phyloP scores from a whole-genome alignment of 345 rosid genomes.

The Brassica juncea region DNA sequence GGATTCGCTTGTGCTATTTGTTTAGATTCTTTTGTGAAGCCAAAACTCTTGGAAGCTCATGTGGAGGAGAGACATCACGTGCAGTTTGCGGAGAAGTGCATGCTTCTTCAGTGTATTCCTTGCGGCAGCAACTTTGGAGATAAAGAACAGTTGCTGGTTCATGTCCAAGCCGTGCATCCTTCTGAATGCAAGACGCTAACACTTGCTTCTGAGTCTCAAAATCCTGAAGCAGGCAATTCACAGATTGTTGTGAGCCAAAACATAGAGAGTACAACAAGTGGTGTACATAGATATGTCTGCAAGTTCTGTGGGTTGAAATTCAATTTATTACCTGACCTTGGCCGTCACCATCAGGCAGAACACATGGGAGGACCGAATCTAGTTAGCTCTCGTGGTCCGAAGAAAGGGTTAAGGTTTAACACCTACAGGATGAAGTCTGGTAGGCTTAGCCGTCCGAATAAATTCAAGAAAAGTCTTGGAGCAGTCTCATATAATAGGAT shows the following conservation, averaged over 20 bases:
- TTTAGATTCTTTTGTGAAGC: conserved; percentile 85
- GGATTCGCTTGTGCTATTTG: conserved; percentile 97
- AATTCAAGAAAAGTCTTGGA: conserved; percentile 83
- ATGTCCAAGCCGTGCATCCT: conserved; percentile 75
- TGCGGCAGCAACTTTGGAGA: conserved; percentile 94
- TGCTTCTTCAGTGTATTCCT: conserved; percentile 94
- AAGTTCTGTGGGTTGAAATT: conserved; percentile 90
- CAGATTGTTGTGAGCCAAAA: conserved; percentile 46
- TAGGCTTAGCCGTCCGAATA: conserved; percentile 78
- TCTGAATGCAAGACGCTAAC: conserved; percentile 54
- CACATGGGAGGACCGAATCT: conserved; percentile 79
- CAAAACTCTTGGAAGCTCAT: conserved; percentile 72
- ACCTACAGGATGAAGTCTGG: conserved; percentile 86
- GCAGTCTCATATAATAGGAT: conserved; percentile 73
- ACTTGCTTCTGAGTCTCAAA: conserved; percentile 42
- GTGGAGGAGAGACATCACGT: conserved; percentile 94
- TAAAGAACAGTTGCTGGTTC: conserved; percentile 70
- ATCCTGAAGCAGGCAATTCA: conserved; percentile 46
- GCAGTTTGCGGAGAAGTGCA: conserved; percentile 90
- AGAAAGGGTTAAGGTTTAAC: conserved; percentile 69
- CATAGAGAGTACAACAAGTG: conserved; percentile 49
- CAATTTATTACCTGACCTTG: conserved; percentile 94
- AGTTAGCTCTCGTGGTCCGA: conserved; percentile 58
- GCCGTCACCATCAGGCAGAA: conserved; percentile 99
- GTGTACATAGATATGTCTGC: conserved; percentile 65